A percentile compares a stretch with the other conserved stretches of the same genome.
Evolutionary conservation across 1,139 yeast genomes (phyloP).

Genomic region (Candida glucosophila): DNA sequence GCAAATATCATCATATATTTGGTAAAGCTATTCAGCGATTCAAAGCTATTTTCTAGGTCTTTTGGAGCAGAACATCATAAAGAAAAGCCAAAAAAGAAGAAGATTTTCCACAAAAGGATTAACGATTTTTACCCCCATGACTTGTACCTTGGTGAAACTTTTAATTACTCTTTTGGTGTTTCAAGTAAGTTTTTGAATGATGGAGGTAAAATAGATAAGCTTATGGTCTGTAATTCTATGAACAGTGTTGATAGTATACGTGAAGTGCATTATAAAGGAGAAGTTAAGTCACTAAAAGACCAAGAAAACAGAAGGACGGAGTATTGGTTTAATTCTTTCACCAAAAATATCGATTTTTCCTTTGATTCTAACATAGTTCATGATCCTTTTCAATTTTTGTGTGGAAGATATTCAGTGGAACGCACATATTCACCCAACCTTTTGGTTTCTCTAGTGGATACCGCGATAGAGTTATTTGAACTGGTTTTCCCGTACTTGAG

Average conservation of each 20-base stretch:
- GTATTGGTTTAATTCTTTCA: conserved; percentile 31
- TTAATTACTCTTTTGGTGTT: conserved; percentile 29
- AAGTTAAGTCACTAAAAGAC: neutral
- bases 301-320: too few relatives aligned
- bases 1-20: conserved; percentile 34
- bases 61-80: conserved; percentile 11
- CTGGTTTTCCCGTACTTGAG: conserved; percentile 64
- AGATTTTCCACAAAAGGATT: conserved; percentile 9
- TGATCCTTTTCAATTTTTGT: conserved; percentile 26
- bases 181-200: conserved; percentile 21
- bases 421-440: conserved; percentile 22
- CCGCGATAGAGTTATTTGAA: conserved; percentile 70
- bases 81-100: conserved; percentile 18
- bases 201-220: neutral
- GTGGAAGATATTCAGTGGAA: conserved; percentile 17
- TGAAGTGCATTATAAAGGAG: neutral
- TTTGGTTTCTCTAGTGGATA: conserved; percentile 57
- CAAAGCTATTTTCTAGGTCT: conserved; percentile 22
- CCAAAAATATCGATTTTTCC: conserved; percentile 15
- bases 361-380: conserved; percentile 21
- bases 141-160: conserved; percentile 24
- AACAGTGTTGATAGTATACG: neutral
- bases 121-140: conserved; percentile 15
- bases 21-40: conserved; percentile 31
- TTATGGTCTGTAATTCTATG: neutral